Evolutionary conservation across 148 eudicot species (phyloP).

Genomic region (Persicaria maculosa): DNA sequence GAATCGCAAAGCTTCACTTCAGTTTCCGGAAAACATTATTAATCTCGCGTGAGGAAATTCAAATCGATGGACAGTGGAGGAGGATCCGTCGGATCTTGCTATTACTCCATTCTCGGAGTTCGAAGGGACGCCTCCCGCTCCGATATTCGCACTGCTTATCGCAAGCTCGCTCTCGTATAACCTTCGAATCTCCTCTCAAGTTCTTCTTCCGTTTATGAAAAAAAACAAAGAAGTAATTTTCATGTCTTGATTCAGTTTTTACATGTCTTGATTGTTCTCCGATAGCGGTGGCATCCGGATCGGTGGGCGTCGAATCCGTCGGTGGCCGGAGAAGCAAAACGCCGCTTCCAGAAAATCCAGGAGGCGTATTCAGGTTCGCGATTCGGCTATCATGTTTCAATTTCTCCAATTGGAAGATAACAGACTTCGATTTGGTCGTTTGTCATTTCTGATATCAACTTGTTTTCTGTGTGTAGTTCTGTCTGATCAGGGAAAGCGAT

Average conservation of each 20-base stretch:
- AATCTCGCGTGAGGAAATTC: background rate
- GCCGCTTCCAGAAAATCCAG: slow-evolving; percentile 82
- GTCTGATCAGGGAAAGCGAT: slow-evolving; percentile 67
- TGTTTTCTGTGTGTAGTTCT: slow-evolving; percentile 41
- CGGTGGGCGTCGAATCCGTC: slow-evolving; percentile 48
- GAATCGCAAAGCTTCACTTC: background rate
- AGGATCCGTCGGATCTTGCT: slow-evolving; percentile 44
- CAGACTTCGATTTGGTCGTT: background rate
- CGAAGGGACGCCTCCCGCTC: slow-evolving; percentile 63
- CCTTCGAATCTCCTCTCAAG: background rate
- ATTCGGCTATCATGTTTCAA: background rate
- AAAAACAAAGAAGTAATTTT: background rate
- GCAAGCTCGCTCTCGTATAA: slow-evolving; percentile 74
- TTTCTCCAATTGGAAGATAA: background rate
- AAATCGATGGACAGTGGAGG: slow-evolving; percentile 37
- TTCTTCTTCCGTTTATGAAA: background rate
- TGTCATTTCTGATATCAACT: background rate
- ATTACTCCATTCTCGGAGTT: slow-evolving; percentile 69
- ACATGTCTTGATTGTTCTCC: background rate
- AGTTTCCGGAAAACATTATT: background rate
- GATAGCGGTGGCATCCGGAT: slow-evolving; percentile 92
- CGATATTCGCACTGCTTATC: slow-evolving; percentile 75
- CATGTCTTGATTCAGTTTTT: background rate
- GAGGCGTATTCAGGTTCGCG: slow-evolving; percentile 79
- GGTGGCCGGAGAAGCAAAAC: slow-evolving; percentile 58